A percentile compares a stretch with the other conserved stretches of the same genome.
Conservation (phyloP, 2,329 filamentous ascomycete species). For the Pochonia chlamydosporia region DNA sequence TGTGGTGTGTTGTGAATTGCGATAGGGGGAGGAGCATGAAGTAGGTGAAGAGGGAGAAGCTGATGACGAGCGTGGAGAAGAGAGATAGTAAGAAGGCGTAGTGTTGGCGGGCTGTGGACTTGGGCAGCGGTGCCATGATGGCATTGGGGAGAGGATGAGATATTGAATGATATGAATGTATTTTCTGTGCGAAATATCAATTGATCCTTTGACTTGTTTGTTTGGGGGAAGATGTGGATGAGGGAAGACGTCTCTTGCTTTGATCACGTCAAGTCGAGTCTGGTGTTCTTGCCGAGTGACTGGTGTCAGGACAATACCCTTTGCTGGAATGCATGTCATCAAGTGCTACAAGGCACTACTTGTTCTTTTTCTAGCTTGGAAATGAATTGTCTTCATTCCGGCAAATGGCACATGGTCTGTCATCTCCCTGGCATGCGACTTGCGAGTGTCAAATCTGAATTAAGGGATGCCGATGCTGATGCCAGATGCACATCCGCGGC, state of each 20-base stretch:
- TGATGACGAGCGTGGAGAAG: constrained; percentile 5
- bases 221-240: too few relatives aligned
- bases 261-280: too few relatives aligned
- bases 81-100: constrained; percentile 5
- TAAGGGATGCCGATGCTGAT: too few relatives aligned
- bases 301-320: too few relatives aligned
- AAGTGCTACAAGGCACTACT: neutral
- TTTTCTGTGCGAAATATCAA: neutral
- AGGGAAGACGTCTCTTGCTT: too few relatives aligned
- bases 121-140: constrained; percentile 7
- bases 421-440: neutral
- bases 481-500: too few relatives aligned
- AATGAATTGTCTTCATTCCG: neutral
- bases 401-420: neutral
- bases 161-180: too few relatives aligned
- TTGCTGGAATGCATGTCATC: neutral
- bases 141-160: neutral
- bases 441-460: neutral
- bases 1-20: neutral
- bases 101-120: constrained; percentile 2
- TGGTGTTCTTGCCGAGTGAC: too few relatives aligned
- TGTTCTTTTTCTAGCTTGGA: neutral
- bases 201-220: neutral
- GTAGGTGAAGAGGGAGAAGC: constrained; percentile 6
- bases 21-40: constrained; percentile 9